A percentile compares a stretch with the other conserved stretches of the same genome.
Conservation (phyloP, 495 filamentous ascomycete species). For the Tuber microsphaerosporum region DNA sequence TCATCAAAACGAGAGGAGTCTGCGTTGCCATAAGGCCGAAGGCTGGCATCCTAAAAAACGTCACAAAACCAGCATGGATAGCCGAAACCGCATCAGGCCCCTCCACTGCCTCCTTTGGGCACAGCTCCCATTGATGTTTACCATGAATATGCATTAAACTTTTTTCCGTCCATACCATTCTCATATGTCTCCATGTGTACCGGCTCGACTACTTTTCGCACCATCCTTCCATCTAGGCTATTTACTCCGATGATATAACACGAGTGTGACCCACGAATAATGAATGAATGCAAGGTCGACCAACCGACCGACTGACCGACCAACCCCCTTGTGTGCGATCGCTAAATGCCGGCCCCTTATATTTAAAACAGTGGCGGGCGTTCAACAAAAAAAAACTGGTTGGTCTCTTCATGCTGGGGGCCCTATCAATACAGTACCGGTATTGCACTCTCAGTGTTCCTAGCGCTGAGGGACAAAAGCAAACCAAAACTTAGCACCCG, state of each 20-base stretch:
- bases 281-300: background rate
- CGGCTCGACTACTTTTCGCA: background rate
- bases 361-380: no score
- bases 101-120: background rate
- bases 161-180: background rate
- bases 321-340: no score
- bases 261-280: no score
- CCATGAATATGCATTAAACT: background rate
- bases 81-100: background rate
- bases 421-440: no score
- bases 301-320: background rate
- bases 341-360: no score
- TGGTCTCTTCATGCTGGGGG: no score
- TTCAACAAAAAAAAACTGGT: no score
- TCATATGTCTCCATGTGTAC: background rate
- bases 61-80: background rate
- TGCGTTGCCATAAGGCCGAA: background rate
- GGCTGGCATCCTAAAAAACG: background rate
- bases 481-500: no score
- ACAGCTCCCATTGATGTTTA: background rate
- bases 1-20: background rate
- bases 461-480: no score
- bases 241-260: no score
- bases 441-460: no score
- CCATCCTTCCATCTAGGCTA: background rate